phyloP scores from a whole-genome alignment of 495 filamentous ascomycete species.

The Pyrenopolyporus hunteri region DNA sequence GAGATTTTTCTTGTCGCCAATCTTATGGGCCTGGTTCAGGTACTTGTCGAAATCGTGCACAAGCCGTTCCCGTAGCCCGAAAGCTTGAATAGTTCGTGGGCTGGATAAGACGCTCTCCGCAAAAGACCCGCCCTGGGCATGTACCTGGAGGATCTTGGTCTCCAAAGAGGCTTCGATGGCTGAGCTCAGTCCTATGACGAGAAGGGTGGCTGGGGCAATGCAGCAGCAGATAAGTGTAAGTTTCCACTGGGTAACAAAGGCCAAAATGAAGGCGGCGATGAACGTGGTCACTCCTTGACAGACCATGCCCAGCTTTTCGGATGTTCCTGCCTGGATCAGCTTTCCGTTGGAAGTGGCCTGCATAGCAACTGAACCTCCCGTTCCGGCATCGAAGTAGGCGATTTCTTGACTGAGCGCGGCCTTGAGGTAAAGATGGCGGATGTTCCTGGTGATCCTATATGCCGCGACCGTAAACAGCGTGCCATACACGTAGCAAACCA shows the following conservation, averaged over 20 bases:
- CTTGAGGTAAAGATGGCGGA: constrained; percentile 58
- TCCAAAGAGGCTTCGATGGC: constrained; percentile 50
- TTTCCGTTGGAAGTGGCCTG: constrained; percentile 62
- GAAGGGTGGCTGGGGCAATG: constrained; percentile 49
- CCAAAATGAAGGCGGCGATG: constrained; percentile 63
- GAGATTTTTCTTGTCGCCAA: not conserved
- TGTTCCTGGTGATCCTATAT: constrained; percentile 50
- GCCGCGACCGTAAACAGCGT: not conserved
- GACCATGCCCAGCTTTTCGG: constrained; percentile 67
- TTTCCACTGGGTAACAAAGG: constrained; percentile 52
- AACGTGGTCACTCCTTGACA: constrained; percentile 62
- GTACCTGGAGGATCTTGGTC: constrained; percentile 42
- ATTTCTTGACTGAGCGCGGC: constrained; percentile 59
- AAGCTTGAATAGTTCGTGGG: not conserved
- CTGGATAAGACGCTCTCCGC: not conserved
- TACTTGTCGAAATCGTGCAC: not conserved
- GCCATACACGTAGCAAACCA: not conserved
- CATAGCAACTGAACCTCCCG: constrained; percentile 56
- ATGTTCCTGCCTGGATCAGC: constrained; percentile 63
- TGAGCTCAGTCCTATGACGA: constrained; percentile 46
- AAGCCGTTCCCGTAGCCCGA: not conserved
- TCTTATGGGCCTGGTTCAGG: not conserved
- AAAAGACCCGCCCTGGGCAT: not conserved
- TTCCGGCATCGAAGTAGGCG: constrained; percentile 56
- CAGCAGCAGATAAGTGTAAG: constrained; percentile 48